Percentiles rank a stretch among this genome's conserved stretches.
Evolutionary conservation across 768 basidiomycete genomes (phyloP).

Genomic region (Chalciporus piperatus): DNA sequence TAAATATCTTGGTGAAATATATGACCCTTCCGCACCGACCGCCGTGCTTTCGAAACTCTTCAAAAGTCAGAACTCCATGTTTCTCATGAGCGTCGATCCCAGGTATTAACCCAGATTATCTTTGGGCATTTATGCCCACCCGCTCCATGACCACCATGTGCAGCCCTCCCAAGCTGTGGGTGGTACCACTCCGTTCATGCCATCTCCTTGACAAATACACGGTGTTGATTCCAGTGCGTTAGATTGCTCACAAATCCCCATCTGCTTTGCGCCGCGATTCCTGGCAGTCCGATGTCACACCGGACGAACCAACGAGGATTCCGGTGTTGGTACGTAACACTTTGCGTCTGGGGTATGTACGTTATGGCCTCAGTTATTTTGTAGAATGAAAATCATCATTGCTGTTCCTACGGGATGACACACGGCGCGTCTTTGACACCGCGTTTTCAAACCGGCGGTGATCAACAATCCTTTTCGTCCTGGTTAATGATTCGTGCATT

Average conservation of each 20-base stretch:
- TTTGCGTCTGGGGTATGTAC: neutral
- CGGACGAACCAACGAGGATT: neutral
- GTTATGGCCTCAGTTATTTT: neutral
- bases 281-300: neutral
- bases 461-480: neutral
- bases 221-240: neutral
- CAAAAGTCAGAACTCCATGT: conserved; percentile 1
- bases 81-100: conserved; percentile 14
- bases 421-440: neutral
- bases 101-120: conserved; percentile 6
- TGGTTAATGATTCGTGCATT: neutral
- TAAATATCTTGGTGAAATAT: conserved; percentile 3
- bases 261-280: neutral
- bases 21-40: neutral
- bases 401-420: neutral
- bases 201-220: neutral
- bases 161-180: neutral
- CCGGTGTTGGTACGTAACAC: conserved; percentile 1
- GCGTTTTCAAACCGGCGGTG: neutral
- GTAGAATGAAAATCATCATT: neutral
- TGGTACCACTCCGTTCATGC: neutral
- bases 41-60: conserved; percentile 5
- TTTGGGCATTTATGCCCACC: neutral
- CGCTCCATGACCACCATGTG: neutral
- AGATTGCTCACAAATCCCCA: neutral